Evolutionary conservation across 169 alveolate genomes (phyloP), one percentile per base, ranked within the genome.

Genomic region (Plasmodium malariae): DNA sequence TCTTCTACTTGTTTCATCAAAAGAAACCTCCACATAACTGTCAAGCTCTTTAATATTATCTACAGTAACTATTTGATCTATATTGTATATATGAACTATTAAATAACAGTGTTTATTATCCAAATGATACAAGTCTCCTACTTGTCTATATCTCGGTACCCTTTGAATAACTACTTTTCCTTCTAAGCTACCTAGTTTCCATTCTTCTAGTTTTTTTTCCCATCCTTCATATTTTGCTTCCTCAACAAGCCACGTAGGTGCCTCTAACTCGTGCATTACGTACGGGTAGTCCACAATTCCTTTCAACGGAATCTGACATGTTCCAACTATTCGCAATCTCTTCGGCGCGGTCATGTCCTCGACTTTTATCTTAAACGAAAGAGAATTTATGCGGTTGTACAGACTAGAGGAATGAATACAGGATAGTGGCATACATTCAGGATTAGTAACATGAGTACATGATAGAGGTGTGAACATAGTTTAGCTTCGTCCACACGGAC

Each of bases 241-340:
- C 55, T 89, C 89, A 11, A 59, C 60, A 11, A 93, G 59, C 96
- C 96, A 93, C 9, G 88, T 59, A 21, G 95, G 94, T 3, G 74
- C 86, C 43, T 60, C 70, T 19, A 93, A 67, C 30, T 86, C 70
- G 36, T 92, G 91, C 55, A 59, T 65, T 0, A 93, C 87, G 55
- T 85, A 89, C 2, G 96, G 96, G 68, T 93, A 92, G 34, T 93
- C 96, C 19, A 89, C 94, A 7, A 93, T 87, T 30, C 94, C 94
- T 19, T 87, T 67, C 63, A 93, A 43, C 5, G 96, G 93, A 24
- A 93, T 78, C 57, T 73, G 92, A 14, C 91, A 87, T 40, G 68
- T 85, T 9, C 95, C 96, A 21, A 93, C 86, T 43, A 74, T 89
- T 57, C 87, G 40, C 12, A 51, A 92, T 1, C 88, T 85, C 60